These are phyloP conservation scores for Fagus crenata DNA, from an alignment of 306 rosid species.

Conservation along the genomic window DNA sequence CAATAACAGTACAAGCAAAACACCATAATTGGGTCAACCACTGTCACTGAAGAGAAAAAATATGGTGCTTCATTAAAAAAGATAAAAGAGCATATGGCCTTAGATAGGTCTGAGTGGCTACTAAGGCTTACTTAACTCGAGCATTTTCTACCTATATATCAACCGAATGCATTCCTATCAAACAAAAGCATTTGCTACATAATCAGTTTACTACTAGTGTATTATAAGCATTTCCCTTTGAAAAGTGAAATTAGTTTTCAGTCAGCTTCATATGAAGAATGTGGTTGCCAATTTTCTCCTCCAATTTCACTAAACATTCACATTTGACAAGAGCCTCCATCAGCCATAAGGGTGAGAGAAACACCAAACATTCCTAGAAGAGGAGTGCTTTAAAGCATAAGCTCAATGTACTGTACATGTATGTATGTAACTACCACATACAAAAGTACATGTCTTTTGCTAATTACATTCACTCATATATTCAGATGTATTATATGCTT, in stretches of 20 bases:
- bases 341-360: not conserved
- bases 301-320: not conserved
- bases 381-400: not conserved
- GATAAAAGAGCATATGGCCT: not conserved
- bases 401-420: not conserved
- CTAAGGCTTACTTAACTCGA: not conserved
- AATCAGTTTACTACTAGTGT: not conserved
- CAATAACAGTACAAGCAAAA: not conserved
- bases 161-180: not conserved
- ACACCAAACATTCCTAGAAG: not conserved
- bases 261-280: not conserved
- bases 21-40: not conserved
- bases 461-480: not conserved
- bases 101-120: not conserved
- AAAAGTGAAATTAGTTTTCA: not conserved
- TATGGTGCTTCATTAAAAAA: not conserved
- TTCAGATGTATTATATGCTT: not conserved
- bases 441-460: not conserved
- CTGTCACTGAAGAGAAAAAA: not conserved
- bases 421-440: not conserved
- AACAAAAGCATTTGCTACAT: not conserved
- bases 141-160: not conserved
- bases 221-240: not conserved
- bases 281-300: not conserved
- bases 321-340: not conserved